phyloP scores from a whole-genome alignment of 2,329 filamentous ascomycete genomes.

The Celoporthe dispersa region DNA sequence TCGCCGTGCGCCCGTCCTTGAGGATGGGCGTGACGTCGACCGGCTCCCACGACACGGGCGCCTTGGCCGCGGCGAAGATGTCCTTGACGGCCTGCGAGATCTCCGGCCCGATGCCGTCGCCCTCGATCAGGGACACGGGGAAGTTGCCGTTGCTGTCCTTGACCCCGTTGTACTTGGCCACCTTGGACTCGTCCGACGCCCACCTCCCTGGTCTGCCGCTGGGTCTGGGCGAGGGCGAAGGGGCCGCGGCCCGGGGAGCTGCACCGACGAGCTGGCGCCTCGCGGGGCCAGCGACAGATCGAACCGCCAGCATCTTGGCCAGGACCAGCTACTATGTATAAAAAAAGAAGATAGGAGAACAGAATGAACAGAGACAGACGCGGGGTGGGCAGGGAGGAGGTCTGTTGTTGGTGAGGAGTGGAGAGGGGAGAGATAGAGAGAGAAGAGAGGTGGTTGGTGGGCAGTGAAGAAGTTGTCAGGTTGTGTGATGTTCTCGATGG shows the following conservation, averaged over 20 bases:
- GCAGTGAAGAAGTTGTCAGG: background rate
- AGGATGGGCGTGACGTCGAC: conserved; percentile 94
- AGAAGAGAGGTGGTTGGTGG: background rate
- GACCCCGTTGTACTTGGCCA: conserved; percentile 91
- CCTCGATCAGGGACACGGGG: conserved; percentile 96
- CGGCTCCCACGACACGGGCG: conserved; percentile 94
- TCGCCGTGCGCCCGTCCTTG: conserved; percentile 94
- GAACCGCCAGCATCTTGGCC: conserved; percentile 74
- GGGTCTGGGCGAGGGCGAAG: conserved; percentile 44
- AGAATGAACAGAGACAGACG: background rate
- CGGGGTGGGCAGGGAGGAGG: background rate
- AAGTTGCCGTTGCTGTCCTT: conserved; percentile 95
- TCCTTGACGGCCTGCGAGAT: conserved; percentile 98
- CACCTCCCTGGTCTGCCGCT: conserved; percentile 62
- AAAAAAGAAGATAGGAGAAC: background rate
- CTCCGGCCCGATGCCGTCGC: conserved; percentile 97
- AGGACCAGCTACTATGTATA: background rate
- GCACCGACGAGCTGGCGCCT: conserved; percentile 79
- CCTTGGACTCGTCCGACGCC: conserved; percentile 68
- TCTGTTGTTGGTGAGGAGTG: background rate
- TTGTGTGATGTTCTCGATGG: background rate
- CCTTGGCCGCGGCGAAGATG: conserved; percentile 93
- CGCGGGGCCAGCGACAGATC: conserved; percentile 75
- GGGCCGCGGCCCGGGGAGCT: conserved; percentile 55
- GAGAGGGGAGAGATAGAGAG: background rate